Base-by-base conservation (phyloP, 306 rosid species). In the Carpinus viminea region DNA sequence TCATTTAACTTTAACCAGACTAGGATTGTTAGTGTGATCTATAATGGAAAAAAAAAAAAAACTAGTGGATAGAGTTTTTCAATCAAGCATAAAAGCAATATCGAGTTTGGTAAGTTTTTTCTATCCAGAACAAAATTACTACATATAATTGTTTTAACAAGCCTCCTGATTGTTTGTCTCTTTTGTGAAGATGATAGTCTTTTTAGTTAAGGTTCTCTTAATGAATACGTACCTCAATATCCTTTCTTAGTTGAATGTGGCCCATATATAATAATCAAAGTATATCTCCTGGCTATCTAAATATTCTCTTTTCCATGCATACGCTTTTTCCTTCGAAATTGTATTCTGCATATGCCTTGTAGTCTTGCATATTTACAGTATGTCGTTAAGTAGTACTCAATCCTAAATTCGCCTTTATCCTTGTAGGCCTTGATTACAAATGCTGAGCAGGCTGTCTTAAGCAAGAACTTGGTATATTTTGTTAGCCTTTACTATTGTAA, bases 401-500 rank as follows among this genome's bases (percentile, higher is more conserved):
- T 59, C 66, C 38, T 38, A 70, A 16, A 51, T 80, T 68, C 78
- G 51, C 62, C 21, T 62, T 73, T 81, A 73, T 78, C 78, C 62
- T 75, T 81, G 84, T 75, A 92, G 97, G 82, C 96, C 83, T 92
- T 95, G 91, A 81, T 87, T 74, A 79, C 86, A 82, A 87, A 86
- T 85, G 95, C 95, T 74, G 93, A 90, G 70, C 98, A 90, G 80
- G 98, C 98, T 70, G 68, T 90, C 74, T 86, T 95, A 75, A 92
- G 98, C 97, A 95, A 95, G 89, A 90, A 95, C 85, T 82, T 95
- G 98, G 98, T 89, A 92, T 85, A 76, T 81, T 73, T 61, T 80
- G 7, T 74, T 66, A 43, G 74, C 50, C 74, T 77, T 76, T 72
- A 51, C 55, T 66, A 70, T 59, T 57, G 18, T 79, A 17, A 59